Base-by-base conservation (phyloP, 148 eudicot species). In the Chenopodium quinoa region DNA sequence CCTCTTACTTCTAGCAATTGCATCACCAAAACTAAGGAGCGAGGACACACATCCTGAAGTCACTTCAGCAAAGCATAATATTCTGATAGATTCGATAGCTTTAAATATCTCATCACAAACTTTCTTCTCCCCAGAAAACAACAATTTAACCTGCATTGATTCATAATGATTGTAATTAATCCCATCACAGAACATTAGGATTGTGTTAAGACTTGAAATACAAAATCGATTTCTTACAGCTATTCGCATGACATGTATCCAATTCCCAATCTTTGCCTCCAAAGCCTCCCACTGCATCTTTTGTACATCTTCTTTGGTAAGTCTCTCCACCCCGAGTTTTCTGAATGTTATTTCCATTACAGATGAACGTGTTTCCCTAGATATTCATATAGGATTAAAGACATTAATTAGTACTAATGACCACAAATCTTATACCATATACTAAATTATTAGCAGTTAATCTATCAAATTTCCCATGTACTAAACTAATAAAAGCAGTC, bases 231-330 rank as follows among this genome's bases (percentile, higher is more conserved):
- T 47, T 64, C 84, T 82, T 93, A 95, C 99, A 79, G 93, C 85
- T 56, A 95, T 93, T 50, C 97, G 91, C 97, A 95, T 89, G 85
- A 86, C 91, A 78, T 93, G 97, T 77, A 93, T 95, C 99, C 99
- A 95, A 68, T 91, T 92, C 48, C 99, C 99, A 80, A 95, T 95
- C 84, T 95, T 95, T 66, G 97, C 89, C 77, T 95, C 99, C 82
- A 95, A 80, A 80, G 86, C 91, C 82, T 95, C 99, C 99, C 99
- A 95, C 82, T 90, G 97, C 99, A 95, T 90, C 87, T 84, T 95
- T 78, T 95, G 99, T 65, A 95, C 97, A 83, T 95, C 99, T 62
- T 95, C 97, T 86, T 92, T 93, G 72, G 88, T 84, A 80, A 93
- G 95, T 82, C 86, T 91, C 85, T 95, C 99, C 34, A 95, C 95